phyloP scores from a whole-genome alignment of 352 stramenopile species.

The Globisporangium canariense region DNA sequence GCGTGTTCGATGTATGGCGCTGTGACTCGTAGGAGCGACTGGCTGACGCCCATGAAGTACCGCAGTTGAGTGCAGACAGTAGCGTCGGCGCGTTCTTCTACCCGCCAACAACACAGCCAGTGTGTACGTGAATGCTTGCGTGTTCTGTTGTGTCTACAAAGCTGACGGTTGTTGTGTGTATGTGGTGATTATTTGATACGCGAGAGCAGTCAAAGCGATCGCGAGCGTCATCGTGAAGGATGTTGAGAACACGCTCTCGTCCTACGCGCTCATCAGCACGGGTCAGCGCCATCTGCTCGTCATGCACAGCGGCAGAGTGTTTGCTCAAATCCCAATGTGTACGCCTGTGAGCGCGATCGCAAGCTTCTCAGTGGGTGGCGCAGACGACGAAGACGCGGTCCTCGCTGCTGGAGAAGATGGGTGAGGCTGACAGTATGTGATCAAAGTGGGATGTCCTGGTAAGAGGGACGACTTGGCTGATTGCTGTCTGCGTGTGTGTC shows the following conservation, averaged over 20 bases:
- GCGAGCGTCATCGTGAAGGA: constrained; percentile 34
- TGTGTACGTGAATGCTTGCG: constrained; percentile 5
- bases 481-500: background rate
- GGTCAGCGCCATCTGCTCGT: constrained; percentile 45
- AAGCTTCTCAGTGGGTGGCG: constrained; percentile 12
- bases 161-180: background rate
- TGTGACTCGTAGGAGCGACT: constrained; percentile 16
- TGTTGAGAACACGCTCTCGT: constrained; percentile 47
- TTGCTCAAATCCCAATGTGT: constrained; percentile 24
- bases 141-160: background rate
- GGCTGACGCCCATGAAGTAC: background rate
- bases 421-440: constrained; percentile 11
- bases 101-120: constrained; percentile 19
- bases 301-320: constrained; percentile 34
- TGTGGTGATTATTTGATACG: background rate
- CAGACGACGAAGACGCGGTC: constrained; percentile 30
- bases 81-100: constrained; percentile 29
- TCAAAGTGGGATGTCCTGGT: background rate
- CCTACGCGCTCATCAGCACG: constrained; percentile 44
- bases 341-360: constrained; percentile 32
- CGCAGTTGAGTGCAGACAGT: background rate
- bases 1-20: background rate
- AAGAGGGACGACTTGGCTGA: background rate
- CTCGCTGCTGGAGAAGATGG: constrained; percentile 46
- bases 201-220: constrained; percentile 26